phyloP scores from a whole-genome alignment of 345 rosid genomes.

The Salix exigua region DNA sequence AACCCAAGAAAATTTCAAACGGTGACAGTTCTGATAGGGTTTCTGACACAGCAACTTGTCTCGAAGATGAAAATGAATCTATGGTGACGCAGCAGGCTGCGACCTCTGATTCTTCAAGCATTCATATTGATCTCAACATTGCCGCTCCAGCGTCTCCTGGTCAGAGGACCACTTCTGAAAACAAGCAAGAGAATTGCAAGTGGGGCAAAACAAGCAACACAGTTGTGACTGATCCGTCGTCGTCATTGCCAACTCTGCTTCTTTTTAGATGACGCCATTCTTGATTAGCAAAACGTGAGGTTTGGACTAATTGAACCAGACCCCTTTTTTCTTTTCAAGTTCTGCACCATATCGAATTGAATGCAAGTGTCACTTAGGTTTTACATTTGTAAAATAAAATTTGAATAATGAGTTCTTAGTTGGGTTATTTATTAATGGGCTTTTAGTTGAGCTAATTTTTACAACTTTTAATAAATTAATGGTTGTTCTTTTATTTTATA shows the following conservation, averaged over 20 bases:
- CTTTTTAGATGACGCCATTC: slow-evolving; percentile 12
- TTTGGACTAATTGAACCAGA: no score
- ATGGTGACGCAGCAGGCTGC: neutral
- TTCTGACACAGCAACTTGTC: slow-evolving; percentile 13
- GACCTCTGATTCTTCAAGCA: slow-evolving; percentile 4
- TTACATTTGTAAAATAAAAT: no score
- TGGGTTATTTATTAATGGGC: no score
- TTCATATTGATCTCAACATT: slow-evolving; percentile 22
- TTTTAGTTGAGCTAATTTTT: no score
- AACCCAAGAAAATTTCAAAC: neutral
- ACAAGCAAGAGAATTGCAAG: neutral
- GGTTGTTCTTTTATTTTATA: rapidly evolving
- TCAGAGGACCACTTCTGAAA: neutral
- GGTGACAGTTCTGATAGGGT: neutral
- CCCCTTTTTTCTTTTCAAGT: no score
- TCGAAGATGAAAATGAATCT: slow-evolving; percentile 3
- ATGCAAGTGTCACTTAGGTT: no score
- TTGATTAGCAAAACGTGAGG: no score
- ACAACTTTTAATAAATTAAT: no score
- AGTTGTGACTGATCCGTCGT: neutral
- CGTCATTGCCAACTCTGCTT: slow-evolving; percentile 10
- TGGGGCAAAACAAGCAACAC: neutral
- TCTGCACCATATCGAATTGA: no score
- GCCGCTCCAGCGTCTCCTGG: slow-evolving; percentile 10
- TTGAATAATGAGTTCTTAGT: no score